Percentiles rank a stretch among this genome's conserved stretches.
phyloP scores from a whole-genome alignment of 2,329 filamentous ascomycete species.

The Arthrinium puccinioides region DNA sequence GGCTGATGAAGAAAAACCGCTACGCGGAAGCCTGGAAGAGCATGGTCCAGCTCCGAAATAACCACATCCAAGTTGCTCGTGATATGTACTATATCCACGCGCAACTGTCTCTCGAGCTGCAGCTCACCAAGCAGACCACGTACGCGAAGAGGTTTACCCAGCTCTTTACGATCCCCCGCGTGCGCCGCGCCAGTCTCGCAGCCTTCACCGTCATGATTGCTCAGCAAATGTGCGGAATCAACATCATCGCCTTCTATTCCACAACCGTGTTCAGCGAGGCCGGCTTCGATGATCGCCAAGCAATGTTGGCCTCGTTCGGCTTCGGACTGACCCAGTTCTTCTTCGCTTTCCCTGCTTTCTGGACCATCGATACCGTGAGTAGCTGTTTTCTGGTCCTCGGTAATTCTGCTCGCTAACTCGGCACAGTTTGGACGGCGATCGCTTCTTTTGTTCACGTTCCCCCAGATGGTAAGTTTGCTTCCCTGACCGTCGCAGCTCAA shows the following conservation, averaged over 20 bases:
- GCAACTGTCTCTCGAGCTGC: constrained; percentile 53
- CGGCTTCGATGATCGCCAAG: constrained; percentile 45
- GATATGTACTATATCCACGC: constrained; percentile 60
- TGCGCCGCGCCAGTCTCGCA: constrained; percentile 66
- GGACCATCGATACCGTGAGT: constrained; percentile 53
- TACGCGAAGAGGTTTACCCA: constrained; percentile 57
- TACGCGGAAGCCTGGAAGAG: constrained; percentile 54
- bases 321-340: constrained; percentile 60
- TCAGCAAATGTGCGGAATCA: constrained; percentile 57
- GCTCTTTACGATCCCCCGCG: constrained; percentile 61
- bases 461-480: constrained; percentile 40
- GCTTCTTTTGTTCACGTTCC: constrained; percentile 60
- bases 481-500: too few species aligned
- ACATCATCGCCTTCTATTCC: constrained; percentile 46
- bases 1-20: constrained; percentile 59
- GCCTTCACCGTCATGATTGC: constrained; percentile 76
- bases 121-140: constrained; percentile 41
- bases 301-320: constrained; percentile 56
- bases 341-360: constrained; percentile 56
- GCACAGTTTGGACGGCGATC: constrained; percentile 52
- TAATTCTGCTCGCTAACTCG: too few species aligned
- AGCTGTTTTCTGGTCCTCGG: too few species aligned
- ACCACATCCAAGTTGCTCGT: constrained; percentile 49
- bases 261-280: constrained; percentile 54
- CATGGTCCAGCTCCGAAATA: constrained; percentile 43